phyloP scores from a whole-genome alignment of 2,329 filamentous ascomycete genomes.

The Westerdykella ornata region DNA sequence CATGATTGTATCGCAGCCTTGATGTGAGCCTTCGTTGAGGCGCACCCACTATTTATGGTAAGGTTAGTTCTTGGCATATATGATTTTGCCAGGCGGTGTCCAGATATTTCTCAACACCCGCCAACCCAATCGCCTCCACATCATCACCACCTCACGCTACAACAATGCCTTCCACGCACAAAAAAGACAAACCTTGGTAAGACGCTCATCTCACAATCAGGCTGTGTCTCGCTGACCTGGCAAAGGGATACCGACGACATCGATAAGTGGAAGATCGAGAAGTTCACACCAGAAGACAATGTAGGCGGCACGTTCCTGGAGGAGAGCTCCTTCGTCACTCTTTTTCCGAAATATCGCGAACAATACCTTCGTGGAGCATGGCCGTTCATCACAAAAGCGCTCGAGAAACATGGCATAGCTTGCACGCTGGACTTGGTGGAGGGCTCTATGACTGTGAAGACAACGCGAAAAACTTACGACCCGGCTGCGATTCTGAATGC shows the following conservation, averaged over 20 bases:
- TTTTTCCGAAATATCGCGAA: slow-evolving; percentile 97
- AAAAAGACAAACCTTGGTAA: slow-evolving; percentile 63
- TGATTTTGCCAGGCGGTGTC: background rate
- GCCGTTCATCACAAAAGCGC: slow-evolving; percentile 79
- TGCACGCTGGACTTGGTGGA: slow-evolving; percentile 92
- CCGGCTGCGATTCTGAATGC: slow-evolving; percentile 90
- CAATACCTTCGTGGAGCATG: slow-evolving; percentile 87
- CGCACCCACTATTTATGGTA: too few species aligned
- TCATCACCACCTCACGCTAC: background rate
- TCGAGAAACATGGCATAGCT: slow-evolving; percentile 82
- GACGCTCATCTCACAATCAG: slow-evolving; percentile 67
- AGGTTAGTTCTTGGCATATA: background rate
- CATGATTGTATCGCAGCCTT: too few species aligned
- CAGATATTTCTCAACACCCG: background rate
- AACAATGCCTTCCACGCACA: slow-evolving; percentile 81
- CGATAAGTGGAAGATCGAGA: slow-evolving; percentile 91
- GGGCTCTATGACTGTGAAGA: slow-evolving; percentile 94
- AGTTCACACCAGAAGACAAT: slow-evolving; percentile 83
- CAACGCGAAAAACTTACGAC: slow-evolving; percentile 84
- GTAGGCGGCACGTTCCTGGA: slow-evolving; percentile 77
- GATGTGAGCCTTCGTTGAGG: too few species aligned
- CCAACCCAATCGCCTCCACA: background rate
- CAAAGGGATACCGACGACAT: slow-evolving; percentile 78
- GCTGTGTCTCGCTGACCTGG: slow-evolving; percentile 61
- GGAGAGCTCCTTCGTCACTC: slow-evolving; percentile 77